Percentiles rank a stretch among this genome's conserved stretches.
phyloP scores from a whole-genome alignment of 202 grass and related monocot species.

The Tripidium arundinaceum region DNA sequence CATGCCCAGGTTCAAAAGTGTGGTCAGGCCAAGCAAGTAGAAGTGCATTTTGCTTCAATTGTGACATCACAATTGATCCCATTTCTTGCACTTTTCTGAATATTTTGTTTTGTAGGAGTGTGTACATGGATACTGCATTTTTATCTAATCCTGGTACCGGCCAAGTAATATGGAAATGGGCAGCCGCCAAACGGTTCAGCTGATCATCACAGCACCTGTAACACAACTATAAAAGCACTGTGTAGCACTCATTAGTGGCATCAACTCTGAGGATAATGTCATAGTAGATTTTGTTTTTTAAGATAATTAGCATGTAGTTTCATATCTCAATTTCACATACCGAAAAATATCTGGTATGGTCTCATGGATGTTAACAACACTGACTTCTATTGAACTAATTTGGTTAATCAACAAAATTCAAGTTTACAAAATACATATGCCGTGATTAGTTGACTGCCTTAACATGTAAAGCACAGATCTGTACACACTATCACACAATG shows the following conservation, averaged over 20 bases:
- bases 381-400: background rate
- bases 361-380: background rate
- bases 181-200: background rate
- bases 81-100: background rate
- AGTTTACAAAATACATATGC: background rate
- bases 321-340: slow-evolving; percentile 11
- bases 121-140: background rate
- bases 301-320: background rate
- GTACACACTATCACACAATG: slow-evolving; percentile 5
- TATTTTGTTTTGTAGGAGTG: slow-evolving; percentile 13
- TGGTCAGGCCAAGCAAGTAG: background rate
- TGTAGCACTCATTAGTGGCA: background rate
- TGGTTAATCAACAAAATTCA: background rate
- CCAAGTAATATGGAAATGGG: background rate
- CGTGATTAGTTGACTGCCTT: background rate
- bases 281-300: slow-evolving; percentile 16
- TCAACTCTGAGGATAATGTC: background rate
- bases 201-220: background rate
- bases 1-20: background rate
- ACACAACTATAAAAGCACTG: background rate
- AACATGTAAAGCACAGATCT: background rate
- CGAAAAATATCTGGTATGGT: background rate
- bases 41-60: too few species aligned
- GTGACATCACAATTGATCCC: background rate
- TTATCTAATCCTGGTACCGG: slow-evolving; percentile 2